These are phyloP conservation scores for Strombidium stylifer DNA, from an alignment of 73 alveolate species.

Conservation along the genomic window DNA sequence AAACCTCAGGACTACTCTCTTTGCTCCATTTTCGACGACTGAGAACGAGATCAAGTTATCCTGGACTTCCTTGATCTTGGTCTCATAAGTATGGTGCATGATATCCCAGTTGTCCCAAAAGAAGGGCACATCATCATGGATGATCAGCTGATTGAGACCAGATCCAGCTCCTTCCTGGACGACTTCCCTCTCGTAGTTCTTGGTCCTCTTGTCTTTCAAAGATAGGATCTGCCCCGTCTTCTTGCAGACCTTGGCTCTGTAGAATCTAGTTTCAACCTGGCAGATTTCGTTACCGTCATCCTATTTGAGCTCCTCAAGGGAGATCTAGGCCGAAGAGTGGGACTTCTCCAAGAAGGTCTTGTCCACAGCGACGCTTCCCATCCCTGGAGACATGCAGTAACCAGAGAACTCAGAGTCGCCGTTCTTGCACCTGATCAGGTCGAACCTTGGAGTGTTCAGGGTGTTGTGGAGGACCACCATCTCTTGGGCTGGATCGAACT, in stretches of 20 bases:
- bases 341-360: neutral
- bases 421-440: neutral
- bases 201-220: constrained; percentile 40
- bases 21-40: neutral
- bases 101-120: constrained; percentile 77
- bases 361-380: constrained; percentile 29
- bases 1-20: neutral
- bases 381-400: constrained; percentile 11
- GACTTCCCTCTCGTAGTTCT: constrained; percentile 31
- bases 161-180: constrained; percentile 17
- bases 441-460: constrained; percentile 6
- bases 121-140: constrained; percentile 60
- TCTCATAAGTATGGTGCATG: constrained; percentile 36
- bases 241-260: neutral
- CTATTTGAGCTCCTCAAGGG: neutral
- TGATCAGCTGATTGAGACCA: constrained; percentile 9
- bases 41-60: too few species aligned
- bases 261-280: constrained; percentile 26
- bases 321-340: neutral
- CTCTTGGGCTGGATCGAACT: neutral
- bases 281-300: too few species aligned
- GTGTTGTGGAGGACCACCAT: constrained; percentile 5
- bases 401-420: neutral
- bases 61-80: neutral
- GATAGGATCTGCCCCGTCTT: constrained; percentile 28